Percentiles rank a stretch among this genome's conserved stretches.
Conservation (phyloP, 768 basidiomycete species). For the Kwoniella heveanensis region DNA sequence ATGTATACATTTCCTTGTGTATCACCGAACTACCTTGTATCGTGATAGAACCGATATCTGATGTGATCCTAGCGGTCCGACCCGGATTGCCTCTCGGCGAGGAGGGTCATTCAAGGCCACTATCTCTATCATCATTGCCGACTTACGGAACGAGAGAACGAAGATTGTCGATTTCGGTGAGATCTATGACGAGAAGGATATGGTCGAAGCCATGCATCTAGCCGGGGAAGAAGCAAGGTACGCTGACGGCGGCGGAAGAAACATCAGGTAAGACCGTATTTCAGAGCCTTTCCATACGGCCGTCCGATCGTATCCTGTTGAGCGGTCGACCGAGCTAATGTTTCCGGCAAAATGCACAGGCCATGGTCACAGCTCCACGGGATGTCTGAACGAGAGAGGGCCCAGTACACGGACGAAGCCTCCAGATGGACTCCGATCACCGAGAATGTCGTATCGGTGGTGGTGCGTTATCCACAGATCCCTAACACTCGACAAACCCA, state of each 20-base stretch:
- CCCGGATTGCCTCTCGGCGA: slow-evolving; percentile 23
- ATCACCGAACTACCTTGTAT: too few species aligned
- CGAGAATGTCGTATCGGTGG: slow-evolving; percentile 22
- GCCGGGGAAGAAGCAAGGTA: slow-evolving; percentile 34
- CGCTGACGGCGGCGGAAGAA: background rate
- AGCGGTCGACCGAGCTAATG: background rate
- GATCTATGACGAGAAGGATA: background rate
- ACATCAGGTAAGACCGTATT: slow-evolving; percentile 20
- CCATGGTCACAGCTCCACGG: slow-evolving; percentile 11
- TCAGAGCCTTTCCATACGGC: background rate
- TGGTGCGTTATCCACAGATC: slow-evolving; percentile 16
- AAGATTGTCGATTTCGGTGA: slow-evolving; percentile 12
- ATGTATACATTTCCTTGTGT: too few species aligned
- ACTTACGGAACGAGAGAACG: background rate
- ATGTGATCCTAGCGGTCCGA: slow-evolving; percentile 27
- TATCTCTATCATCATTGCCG: slow-evolving; percentile 19
- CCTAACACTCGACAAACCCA: too few species aligned
- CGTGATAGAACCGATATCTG: too few species aligned
- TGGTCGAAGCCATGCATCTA: slow-evolving; percentile 17
- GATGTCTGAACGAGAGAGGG: slow-evolving; percentile 3
- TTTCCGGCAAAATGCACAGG: background rate
- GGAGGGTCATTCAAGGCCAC: slow-evolving; percentile 12
- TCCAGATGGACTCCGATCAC: slow-evolving; percentile 11
- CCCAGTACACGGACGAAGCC: background rate
- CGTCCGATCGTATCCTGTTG: background rate